These are phyloP conservation scores for Phytopythium chamaehyphon DNA, from an alignment of 352 stramenopile species.

Conservation along the genomic window DNA sequence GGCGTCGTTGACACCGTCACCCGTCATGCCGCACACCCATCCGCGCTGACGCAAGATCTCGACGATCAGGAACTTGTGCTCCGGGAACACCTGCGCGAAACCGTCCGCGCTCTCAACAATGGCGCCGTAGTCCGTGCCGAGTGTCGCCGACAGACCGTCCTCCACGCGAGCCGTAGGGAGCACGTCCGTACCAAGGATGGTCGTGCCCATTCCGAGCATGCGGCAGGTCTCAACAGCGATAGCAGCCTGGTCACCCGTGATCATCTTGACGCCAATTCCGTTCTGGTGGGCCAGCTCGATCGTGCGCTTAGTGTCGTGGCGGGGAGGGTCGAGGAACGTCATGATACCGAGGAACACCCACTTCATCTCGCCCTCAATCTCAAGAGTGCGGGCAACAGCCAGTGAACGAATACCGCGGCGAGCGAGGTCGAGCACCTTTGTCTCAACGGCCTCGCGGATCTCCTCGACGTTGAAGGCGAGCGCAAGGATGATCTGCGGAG, in stretches of 20 bases:
- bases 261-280: constrained; percentile 96
- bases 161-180: constrained; percentile 51
- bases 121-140: constrained; percentile 61
- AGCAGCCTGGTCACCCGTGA: constrained; percentile 94
- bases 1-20: constrained; percentile 68
- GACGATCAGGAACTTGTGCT: constrained; percentile 91
- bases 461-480: constrained; percentile 72
- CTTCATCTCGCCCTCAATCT: constrained; percentile 53
- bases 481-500: constrained; percentile 90
- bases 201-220: constrained; percentile 89
- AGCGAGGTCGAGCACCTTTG: constrained; percentile 87
- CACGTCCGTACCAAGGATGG: constrained; percentile 77
- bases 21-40: constrained; percentile 74
- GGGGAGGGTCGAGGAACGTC: constrained; percentile 94
- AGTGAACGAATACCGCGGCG: constrained; percentile 86
- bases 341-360: constrained; percentile 95
- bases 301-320: constrained; percentile 92
- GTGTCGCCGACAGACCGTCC: constrained; percentile 50
- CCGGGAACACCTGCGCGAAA: constrained; percentile 92
- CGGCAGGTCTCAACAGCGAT: constrained; percentile 93
- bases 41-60: constrained; percentile 79
- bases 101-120: constrained; percentile 92
- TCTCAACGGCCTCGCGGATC: constrained; percentile 81
- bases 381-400: constrained; percentile 79
- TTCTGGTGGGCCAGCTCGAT: constrained; percentile 89